Conservation (phyloP, 1,284 basidiomycete species). For the Marasmius sp. region DNA sequence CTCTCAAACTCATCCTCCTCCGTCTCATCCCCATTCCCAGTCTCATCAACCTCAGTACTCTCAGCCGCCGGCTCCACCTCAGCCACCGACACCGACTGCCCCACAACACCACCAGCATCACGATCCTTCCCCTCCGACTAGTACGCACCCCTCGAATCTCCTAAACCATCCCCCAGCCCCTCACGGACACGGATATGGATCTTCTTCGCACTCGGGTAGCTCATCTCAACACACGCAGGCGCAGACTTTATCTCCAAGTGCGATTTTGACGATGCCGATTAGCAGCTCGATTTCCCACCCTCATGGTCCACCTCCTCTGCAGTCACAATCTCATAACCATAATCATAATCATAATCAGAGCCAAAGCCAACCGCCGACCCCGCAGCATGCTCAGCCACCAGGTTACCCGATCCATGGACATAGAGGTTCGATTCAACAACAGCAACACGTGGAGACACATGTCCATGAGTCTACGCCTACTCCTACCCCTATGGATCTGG, state of each 20-base stretch:
- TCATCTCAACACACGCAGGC: constrained; percentile 1
- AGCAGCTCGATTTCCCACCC: constrained; percentile 8
- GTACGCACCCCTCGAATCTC: not conserved
- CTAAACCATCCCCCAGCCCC: not conserved
- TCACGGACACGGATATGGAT: not conserved
- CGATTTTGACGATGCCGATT: constrained; percentile 7
- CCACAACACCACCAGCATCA: not conserved
- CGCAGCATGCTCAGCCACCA: not conserved
- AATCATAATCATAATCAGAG: not conserved
- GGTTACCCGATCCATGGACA: not conserved
- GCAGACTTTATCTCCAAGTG: constrained; percentile 6
- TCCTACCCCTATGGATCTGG: not conserved
- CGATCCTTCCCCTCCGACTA: not conserved
- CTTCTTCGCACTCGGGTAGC: constrained; percentile 11
- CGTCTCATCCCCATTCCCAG: not conserved
- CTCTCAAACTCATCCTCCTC: not conserved
- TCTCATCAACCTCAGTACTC: not conserved
- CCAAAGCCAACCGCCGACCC: not conserved
- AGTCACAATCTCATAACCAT: not conserved
- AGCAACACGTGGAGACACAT: not conserved
- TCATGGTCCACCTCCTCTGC: not conserved
- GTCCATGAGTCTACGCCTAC: not conserved
- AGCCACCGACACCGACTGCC: not conserved
- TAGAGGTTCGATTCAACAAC: not conserved
- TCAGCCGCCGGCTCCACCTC: not conserved